Evolutionary conservation across 306 rosid genomes (phyloP), one percentile per base, ranked within the genome.

Genomic region (Comarum palustre): DNA sequence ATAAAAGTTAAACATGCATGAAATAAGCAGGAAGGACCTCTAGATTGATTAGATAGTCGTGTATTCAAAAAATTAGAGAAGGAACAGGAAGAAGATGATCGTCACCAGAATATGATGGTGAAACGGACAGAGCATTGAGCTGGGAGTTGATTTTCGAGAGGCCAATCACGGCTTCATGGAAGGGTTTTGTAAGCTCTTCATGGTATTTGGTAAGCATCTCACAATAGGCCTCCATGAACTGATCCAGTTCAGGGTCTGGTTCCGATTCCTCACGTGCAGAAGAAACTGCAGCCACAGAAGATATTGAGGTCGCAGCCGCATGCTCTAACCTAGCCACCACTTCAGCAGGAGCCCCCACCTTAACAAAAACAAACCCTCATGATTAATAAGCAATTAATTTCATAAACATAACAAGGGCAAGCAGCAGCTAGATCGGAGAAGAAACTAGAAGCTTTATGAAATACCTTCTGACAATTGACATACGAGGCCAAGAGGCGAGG

Each of bases 161-260:
- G 78, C 82, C 82, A 39, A 82, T 65, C 86, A 82, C 82, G 73
- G 88, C 88, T 72, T 85, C 88, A 39, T 79, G 82, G 61, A 85
- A 79, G 38, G 86, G 86, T 43, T 79, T 76, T 32, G 80, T 76
- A 55, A 85, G 77, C 79, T 85, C 88, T 79, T 85, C 80, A 64
- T 85, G 80, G 39, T 85, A 85, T 68, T 85, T 85, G 9, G 58
- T 68, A 51, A 85, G 81, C 86, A 85, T 85, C 78, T 85, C 86
- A 77, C 88, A 85, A 16, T 85, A 82, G 13, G 88, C 88, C 62
- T 85, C 88, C 88, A 85, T 85, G 80, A 85, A 85, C 71, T 85
- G 88, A 72, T 85, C 88, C 73, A 85, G 66, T 25, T 59, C 88
- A 5, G 86, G 76, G 38, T 85, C 86, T 59, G 65, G 12, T 29